Evolutionary conservation across 2,329 filamentous ascomycete species (phyloP), one percentile per base, ranked within the genome.

Genomic region (Graphiopsis chlorocephala): DNA sequence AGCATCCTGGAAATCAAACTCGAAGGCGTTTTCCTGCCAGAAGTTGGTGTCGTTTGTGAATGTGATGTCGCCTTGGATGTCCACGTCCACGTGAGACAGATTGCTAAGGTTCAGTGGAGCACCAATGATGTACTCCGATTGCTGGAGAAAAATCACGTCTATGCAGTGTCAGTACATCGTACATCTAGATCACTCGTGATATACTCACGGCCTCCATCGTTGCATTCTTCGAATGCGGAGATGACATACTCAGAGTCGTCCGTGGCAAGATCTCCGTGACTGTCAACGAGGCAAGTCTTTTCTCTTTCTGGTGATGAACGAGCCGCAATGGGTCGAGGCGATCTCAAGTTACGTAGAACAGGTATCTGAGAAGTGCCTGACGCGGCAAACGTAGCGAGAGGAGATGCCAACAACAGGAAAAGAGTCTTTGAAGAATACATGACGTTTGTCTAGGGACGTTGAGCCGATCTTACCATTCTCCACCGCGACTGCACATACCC

Each of bases 41-140:
- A 90, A 91, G 68, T 86, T 82, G 2, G 87, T 88, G 72, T 91
- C 86, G 61, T 88, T 83, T 63, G 84, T 85, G 77, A 91, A 91
- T 64, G 84, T 78, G 23, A 90, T 81, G 25, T 82, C 82, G 23
- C 86, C 87, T 70, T 84, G 82, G 66, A 87, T 83, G 67, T 86
- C 84, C 85, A 90, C 76, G 73, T 91, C 88, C 31, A 91, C 81
- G 67, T 85, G 79, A 47, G 86, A 79, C 20, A 90, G 77, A 72
- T 88, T 89, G 0, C 85, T 89, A 69, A 90, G 75, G 69, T 91
- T 85, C 33, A 91, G 72, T 0, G 88, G 86, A 0, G 85, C 89
- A 15, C 83, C 87, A 66, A 91, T 83, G 1, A 81, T 85, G 72
- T 90, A 91, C 3, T 79, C 81, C 64, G 80, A 78, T 31, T 84